Conservation (phyloP, 2,329 filamentous ascomycete species). For the Venturia asperata region DNA sequence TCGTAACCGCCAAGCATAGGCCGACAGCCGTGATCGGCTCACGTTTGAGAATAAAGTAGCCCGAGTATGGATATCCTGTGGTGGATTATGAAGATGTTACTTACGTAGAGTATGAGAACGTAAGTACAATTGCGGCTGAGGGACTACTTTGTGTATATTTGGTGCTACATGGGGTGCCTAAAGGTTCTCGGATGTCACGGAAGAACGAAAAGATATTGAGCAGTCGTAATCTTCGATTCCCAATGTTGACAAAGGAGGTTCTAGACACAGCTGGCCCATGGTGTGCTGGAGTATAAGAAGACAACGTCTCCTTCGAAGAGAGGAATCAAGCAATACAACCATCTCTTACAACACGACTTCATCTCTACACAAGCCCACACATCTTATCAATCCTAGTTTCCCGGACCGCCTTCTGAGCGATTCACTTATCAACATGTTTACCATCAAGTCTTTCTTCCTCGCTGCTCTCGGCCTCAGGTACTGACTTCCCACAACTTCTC, state of each 20-base stretch:
- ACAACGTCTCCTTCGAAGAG: background rate
- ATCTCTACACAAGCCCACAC: no score
- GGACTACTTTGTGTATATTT: background rate
- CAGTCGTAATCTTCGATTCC: background rate
- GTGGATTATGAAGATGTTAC: no score
- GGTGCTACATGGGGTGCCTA: background rate
- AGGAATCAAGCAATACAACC: background rate
- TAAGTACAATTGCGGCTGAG: background rate
- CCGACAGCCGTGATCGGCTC: background rate
- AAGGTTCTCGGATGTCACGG: background rate
- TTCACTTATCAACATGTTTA: background rate
- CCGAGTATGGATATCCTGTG: background rate
- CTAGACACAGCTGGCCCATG: background rate
- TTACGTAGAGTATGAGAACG: no score
- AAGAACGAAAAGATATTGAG: background rate
- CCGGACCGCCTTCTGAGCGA: background rate
- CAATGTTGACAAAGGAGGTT: background rate
- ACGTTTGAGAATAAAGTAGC: background rate
- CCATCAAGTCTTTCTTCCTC: slow-evolving; percentile 10
- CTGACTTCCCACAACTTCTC: no score
- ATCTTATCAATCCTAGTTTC: background rate
- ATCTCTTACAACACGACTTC: background rate
- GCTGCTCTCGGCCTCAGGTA: background rate
- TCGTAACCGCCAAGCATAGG: background rate
- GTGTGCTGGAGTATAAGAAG: background rate